Base-by-base conservation (phyloP, 1,284 basidiomycete species). In the Testicularia cyperi region DNA sequence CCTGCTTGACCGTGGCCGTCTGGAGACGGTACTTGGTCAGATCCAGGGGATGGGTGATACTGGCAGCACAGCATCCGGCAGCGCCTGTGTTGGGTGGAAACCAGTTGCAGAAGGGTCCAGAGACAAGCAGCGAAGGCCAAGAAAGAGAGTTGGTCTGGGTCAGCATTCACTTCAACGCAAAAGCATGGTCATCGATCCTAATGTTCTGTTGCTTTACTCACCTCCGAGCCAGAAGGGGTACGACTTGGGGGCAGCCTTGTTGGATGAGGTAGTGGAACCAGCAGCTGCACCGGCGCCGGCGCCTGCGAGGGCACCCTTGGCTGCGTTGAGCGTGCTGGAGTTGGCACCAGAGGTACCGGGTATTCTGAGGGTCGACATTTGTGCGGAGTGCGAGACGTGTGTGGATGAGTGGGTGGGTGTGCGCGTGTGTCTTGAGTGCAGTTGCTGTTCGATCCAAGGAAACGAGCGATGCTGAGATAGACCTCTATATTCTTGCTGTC, bases 1-100 rank as follows among this genome's bases (percentile, higher is more conserved):
- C 56, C 27, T 48, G 35, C 39, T 63, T 63, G 32, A 64, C 43
- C 10, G 65, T 68, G 19, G 69, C 65, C 13, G 65, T 68, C 34
- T 78, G 77, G 55, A 78, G 72, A n/a, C 77, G 73, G 41, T 77
- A 75, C 51, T 74, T 74, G 56, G 63, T 55, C 7, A 77, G 52
- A 37, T 78, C 77, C 24, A 78, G 70, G 0, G 77, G 77, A 47
- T 78, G 77, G 20, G 76, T 78, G 49, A 63, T 63, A 24, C 41
- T 45, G 1, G 60, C 60, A n/a, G 60, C 60, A 33, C 60, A 63
- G 39, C 54, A 57, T 2, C 54, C 60, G 16, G 60, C 60, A 7
- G 60, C 60, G 25, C 60, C 57, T 61, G 38, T 8, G 16, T 4
- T 18, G 23, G 8, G 14, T 12, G 30, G 10, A 7, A 29, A 16